phyloP scores from a whole-genome alignment of 2,329 filamentous ascomycete species.

The Verticillium alfalfae region DNA sequence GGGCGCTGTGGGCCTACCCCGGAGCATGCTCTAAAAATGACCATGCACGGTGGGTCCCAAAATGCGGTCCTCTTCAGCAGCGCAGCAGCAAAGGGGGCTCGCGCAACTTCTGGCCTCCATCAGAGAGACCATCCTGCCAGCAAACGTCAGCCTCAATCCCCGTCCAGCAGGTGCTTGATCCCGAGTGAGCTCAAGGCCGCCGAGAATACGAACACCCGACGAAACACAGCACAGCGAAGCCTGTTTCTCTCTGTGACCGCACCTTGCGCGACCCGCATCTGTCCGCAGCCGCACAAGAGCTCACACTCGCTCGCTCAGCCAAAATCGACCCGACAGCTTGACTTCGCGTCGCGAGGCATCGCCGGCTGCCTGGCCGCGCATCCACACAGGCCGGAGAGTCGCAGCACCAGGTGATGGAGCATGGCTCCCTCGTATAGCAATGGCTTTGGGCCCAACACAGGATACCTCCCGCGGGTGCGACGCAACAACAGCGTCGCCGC shows the following conservation, averaged over 20 bases:
- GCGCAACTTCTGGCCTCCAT: not conserved
- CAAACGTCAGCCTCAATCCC: not conserved
- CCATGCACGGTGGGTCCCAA: not conserved
- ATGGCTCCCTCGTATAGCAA: conserved; percentile 26
- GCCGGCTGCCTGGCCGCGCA: not conserved
- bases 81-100: not conserved
- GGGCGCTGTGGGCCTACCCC: not conserved
- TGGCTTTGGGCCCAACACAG: conserved; percentile 9
- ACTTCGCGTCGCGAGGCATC: not conserved
- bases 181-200: too few species aligned
- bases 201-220: too few species aligned
- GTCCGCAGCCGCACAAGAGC: not conserved
- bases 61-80: not conserved
- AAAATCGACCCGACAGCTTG: not conserved
- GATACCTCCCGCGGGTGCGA: not conserved
- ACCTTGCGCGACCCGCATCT: not conserved
- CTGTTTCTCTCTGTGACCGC: too few species aligned
- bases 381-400: not conserved
- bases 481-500: not conserved
- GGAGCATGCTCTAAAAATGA: not conserved
- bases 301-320: not conserved
- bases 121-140: not conserved
- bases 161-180: not conserved
- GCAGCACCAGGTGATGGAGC: not conserved
- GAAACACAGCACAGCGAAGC: too few species aligned